phyloP scores from a whole-genome alignment of 2,329 filamentous ascomycete species.

The Diplodia scrobiculata region DNA sequence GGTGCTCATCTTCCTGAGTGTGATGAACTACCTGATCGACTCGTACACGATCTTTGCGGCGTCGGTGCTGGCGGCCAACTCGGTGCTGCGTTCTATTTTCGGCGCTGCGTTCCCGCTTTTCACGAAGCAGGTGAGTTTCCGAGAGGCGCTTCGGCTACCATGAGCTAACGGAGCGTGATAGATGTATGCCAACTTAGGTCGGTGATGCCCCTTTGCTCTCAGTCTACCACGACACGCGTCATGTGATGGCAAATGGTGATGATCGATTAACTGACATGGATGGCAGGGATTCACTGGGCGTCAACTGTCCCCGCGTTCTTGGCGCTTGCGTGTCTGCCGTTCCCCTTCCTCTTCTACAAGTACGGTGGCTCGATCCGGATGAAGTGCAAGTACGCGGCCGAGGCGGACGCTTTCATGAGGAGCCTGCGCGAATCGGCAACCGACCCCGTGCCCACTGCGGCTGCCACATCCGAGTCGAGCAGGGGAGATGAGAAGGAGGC shows the following conservation, averaged over 20 bases:
- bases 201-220: neutral
- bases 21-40: constrained; percentile 50
- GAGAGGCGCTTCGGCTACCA: neutral
- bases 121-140: constrained; percentile 55
- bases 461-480: constrained; percentile 15
- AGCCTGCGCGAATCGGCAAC: constrained; percentile 46
- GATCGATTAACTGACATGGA: constrained; percentile 38
- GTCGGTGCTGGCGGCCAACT: constrained; percentile 74
- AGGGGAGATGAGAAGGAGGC: constrained; percentile 38
- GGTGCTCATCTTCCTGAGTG: constrained; percentile 65
- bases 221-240: neutral
- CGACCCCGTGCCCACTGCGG: neutral
- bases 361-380: constrained; percentile 66
- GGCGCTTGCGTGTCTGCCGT: constrained; percentile 69
- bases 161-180: neutral
- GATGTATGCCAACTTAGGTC: constrained; percentile 51
- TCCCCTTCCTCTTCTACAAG: constrained; percentile 75
- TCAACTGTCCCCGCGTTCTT: constrained; percentile 73
- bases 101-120: constrained; percentile 82
- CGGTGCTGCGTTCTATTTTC: constrained; percentile 74
- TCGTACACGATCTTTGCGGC: constrained; percentile 73
- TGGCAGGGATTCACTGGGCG: constrained; percentile 67
- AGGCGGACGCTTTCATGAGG: constrained; percentile 64
- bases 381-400: constrained; percentile 69
- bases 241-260: constrained; percentile 37